These are phyloP conservation scores for Dioscorea cayenensis DNA, from an alignment of 116 monocot genomes.

Conservation along the genomic window DNA sequence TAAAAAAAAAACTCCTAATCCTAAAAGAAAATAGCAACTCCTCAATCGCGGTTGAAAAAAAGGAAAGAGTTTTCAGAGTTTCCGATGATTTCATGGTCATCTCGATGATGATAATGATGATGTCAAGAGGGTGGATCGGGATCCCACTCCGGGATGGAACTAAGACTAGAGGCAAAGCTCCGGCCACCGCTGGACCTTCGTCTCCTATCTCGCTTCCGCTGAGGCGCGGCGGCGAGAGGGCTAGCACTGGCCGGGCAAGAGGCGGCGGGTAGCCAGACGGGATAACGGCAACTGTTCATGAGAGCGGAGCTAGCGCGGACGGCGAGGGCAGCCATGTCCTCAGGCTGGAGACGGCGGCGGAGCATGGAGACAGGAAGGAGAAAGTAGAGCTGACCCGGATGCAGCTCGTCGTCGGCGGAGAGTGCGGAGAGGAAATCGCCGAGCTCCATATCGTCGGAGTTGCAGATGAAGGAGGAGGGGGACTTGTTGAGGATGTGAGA, in stretches of 20 bases:
- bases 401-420: constrained; percentile 20
- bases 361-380: constrained; percentile 23
- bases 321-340: constrained; percentile 41
- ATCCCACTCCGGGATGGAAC: too few species aligned
- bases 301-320: constrained; percentile 34
- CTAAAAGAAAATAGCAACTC: too few species aligned
- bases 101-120: too few species aligned
- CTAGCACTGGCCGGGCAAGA: background rate
- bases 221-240: background rate
- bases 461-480: constrained; percentile 22
- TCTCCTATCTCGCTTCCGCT: background rate
- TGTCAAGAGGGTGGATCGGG: too few species aligned
- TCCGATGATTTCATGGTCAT: too few species aligned
- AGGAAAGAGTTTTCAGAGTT: too few species aligned
- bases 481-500: constrained; percentile 18
- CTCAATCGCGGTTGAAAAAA: too few species aligned
- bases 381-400: constrained; percentile 33
- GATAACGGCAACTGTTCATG: background rate
- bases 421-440: constrained; percentile 15
- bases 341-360: constrained; percentile 24
- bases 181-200: background rate
- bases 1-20: too few species aligned
- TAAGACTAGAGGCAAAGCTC: too few species aligned
- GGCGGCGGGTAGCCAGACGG: background rate
- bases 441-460: constrained; percentile 35